A percentile compares a stretch with the other conserved stretches of the same genome.
These are phyloP conservation scores for Limonium bicolor DNA, from an alignment of 148 eudicot species.

Conservation along the genomic window DNA sequence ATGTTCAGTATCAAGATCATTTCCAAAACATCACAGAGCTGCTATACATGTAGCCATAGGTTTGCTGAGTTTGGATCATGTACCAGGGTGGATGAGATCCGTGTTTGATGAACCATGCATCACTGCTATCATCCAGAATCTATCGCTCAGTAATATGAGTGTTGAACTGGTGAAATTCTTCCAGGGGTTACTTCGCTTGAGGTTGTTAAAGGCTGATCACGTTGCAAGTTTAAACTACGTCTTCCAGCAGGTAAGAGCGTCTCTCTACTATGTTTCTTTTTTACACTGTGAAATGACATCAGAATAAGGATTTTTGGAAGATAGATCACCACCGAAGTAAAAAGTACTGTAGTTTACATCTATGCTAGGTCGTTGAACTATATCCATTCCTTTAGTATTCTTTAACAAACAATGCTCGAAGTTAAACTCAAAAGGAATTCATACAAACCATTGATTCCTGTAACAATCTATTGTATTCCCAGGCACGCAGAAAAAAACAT, in stretches of 20 bases:
- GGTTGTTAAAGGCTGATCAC: constrained; percentile 41
- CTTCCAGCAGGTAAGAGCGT: no score
- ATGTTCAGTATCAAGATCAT: constrained; percentile 39
- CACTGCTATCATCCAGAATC: constrained; percentile 37
- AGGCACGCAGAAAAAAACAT: constrained; percentile 56
- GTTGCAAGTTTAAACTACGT: constrained; percentile 31
- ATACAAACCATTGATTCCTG: no score
- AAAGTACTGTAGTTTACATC: no score
- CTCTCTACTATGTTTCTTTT: no score
- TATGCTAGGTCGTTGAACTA: no score
- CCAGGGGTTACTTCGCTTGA: constrained; percentile 41
- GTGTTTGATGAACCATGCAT: constrained; percentile 62
- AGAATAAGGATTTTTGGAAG: no score
- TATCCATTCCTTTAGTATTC: no score
- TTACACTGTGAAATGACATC: no score
- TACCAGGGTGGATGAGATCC: constrained; percentile 57
- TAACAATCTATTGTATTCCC: no score
- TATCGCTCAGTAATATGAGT: constrained; percentile 38
- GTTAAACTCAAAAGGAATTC: no score
- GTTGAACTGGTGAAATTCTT: constrained; percentile 53
- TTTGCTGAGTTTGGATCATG: constrained; percentile 29
- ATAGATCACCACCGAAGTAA: no score
- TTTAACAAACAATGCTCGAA: no score
- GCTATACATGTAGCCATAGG: constrained; percentile 48
- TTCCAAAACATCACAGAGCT: constrained; percentile 45